Evolutionary conservation across 208 protist genomes (phyloP).

Genomic region (Acanthamoeba culbertsoni): DNA sequence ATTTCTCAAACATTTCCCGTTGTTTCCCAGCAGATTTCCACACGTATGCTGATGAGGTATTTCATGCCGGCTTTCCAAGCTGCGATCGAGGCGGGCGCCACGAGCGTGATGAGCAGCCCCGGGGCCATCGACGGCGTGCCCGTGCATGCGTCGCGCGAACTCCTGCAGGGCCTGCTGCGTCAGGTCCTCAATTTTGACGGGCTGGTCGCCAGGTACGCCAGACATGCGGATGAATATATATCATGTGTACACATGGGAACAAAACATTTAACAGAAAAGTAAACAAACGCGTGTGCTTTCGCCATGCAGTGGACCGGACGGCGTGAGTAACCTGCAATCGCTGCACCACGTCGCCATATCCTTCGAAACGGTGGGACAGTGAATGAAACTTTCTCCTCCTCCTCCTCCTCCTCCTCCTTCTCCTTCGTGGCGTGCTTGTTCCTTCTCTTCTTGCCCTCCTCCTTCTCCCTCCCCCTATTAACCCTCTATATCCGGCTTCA

Average conservation of each 20-base stretch:
- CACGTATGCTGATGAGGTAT: constrained; percentile 64
- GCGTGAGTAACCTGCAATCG: too few relatives aligned
- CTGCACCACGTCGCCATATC: too few relatives aligned
- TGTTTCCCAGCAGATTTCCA: constrained; percentile 64
- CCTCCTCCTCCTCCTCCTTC: not conserved
- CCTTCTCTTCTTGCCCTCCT: not conserved
- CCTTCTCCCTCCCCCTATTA: not conserved
- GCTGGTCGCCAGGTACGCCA: constrained; percentile 32
- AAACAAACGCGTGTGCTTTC: too few relatives aligned
- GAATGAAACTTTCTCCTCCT: too few relatives aligned
- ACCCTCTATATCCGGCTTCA: not conserved
- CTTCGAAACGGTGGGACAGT: too few relatives aligned
- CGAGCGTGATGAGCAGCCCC: constrained; percentile 63
- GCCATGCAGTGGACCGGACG: too few relatives aligned
- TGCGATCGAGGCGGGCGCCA: constrained; percentile 19
- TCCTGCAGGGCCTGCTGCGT: constrained; percentile 51
- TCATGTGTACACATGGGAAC: too few relatives aligned
- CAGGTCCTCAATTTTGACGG: constrained; percentile 61
- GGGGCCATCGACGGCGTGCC: constrained; percentile 66
- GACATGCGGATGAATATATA: too few relatives aligned
- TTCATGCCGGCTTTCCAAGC: constrained; percentile 61
- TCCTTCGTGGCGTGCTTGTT: too few relatives aligned
- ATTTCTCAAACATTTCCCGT: too few relatives aligned
- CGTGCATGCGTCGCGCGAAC: constrained; percentile 49
- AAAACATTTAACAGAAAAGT: too few relatives aligned